Base-by-base conservation (phyloP, 805 yeast species). In the Schwanniomyces vanrijiae region DNA sequence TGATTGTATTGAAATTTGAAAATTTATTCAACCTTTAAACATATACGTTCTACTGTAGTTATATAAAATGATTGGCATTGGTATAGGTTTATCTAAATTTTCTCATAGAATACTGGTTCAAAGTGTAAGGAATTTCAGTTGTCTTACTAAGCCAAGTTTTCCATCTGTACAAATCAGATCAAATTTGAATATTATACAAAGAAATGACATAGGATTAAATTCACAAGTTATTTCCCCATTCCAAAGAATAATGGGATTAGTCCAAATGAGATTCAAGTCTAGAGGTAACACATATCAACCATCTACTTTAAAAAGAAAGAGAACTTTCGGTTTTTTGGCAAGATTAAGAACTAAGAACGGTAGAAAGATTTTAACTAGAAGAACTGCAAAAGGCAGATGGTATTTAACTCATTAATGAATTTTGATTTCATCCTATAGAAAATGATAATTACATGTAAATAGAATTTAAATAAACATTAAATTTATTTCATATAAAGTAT, bases 211-310 rank as follows among this genome's bases (percentile, higher is more conserved):
- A 38, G 25, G 20, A 14, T 31, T 21, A 44, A 39, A 18, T 16
- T 38, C 40, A 19, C 47, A 34, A 25, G 18, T 20, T 14, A 21
- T 13, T 13, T 28, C 45, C 4, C 42, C 53, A 5, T 37, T 53
- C n/a, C 43, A 37, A 28, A 40, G 45, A 26, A 55, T 68, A 20
- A 42, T 71, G 2, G 68, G 76, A 1, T 64, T 73, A 42, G 64
- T 74, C 24, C 86, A 81, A 55, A 70, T 61, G 65, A 69, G 97
- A 76, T 85, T 91, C 86, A 84, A 89, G 64, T 76, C 92, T 33
- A 83, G 96, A 71, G 98, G 99, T 68, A 87, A 89, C 71, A 89
- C 96, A 16, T 92, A 86, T 69, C 97, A 92, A 69, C 99, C 99
- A 44, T 85, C 90, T 51, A 90, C 95, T 4, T 73, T 89, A 53